Base-by-base conservation (phyloP, 768 basidiomycete species). In the Mycena epipterygia region DNA sequence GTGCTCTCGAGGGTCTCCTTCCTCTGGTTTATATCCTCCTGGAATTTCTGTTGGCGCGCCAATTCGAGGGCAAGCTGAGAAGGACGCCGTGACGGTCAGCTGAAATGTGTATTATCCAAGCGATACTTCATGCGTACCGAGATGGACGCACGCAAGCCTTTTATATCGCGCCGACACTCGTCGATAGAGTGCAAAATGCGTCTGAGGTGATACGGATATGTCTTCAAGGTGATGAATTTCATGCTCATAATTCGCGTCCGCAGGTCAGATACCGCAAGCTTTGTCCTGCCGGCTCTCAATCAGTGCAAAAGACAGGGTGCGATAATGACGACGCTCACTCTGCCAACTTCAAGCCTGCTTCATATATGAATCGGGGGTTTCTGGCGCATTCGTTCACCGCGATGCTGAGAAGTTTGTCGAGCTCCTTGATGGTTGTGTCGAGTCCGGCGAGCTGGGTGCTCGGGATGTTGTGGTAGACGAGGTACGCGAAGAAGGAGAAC, bases 331-430 rank as follows among this genome's bases (percentile, higher is more conserved):
- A 23, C 11, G 48, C 49, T 13, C 39, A 67, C 66, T 51, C 30
- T 11, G 49, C n/a, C 37, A 67, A 23, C 49, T 44, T 67, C 51
- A 52, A 42, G 0, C 33, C 49, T 0, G 48, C 49, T 44, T 67
- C 57, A 27, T 30, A 32, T 5, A 67, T 14, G 58, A 67, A 67
- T 2, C 66, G 30, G 7, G 66, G 66, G 17, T 67, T 49, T 51
- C 39, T 44, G n/a, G 29, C 7, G 48, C 58, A 67, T 53, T 67
- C 57, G 17, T 44, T 30, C 39, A 27, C 17, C 17, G 51, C 59
- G 51, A n/a, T 39, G 14, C 23, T 42, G 51, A 68, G 53, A 23
- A 68, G 23, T 9, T 16, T 3, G 2, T 68, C 33, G 23, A 59
- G 25, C 1, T 53, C 41, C 42, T 61, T 44, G 52, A 56, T 5